Conservation (phyloP, 169 alveolate species). For the Plasmodium adleri region DNA sequence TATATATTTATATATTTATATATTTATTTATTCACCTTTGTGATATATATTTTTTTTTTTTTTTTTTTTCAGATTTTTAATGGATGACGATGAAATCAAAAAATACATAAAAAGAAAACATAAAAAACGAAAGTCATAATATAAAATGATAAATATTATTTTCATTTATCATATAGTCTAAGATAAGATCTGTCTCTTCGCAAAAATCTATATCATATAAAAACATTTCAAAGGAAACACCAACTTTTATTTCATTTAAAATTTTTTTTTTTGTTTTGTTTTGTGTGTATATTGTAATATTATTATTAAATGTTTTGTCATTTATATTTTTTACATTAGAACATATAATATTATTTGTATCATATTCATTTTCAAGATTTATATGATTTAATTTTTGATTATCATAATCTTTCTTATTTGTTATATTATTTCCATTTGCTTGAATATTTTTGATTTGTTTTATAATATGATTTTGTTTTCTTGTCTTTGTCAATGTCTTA, state of each 20-base stretch:
- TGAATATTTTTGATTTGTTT: background rate
- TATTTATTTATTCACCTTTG: background rate
- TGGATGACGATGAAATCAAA: constrained; percentile 8
- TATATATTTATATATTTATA: background rate
- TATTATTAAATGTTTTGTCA: no score
- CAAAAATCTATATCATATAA: constrained; percentile 42
- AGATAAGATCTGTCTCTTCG: constrained; percentile 34
- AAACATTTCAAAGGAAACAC: constrained; percentile 39
- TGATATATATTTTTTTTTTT: background rate
- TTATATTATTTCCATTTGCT: background rate
- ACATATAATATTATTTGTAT: no score
- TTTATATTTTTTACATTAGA: no score
- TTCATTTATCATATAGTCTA: constrained; percentile 65
- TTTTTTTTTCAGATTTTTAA: background rate
- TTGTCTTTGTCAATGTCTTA: constrained; percentile 15
- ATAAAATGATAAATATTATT: constrained; percentile 38
- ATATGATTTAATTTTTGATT: background rate
- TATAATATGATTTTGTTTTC: background rate
- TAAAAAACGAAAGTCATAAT: constrained; percentile 20
- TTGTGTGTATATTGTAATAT: background rate
- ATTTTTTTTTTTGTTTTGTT: background rate
- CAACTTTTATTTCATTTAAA: constrained; percentile 19
- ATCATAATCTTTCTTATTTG: background rate
- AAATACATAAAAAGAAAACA: background rate
- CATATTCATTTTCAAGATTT: no score